Conservation (phyloP, 2,329 filamentous ascomycete genomes). For the Alternaria arbusti region DNA sequence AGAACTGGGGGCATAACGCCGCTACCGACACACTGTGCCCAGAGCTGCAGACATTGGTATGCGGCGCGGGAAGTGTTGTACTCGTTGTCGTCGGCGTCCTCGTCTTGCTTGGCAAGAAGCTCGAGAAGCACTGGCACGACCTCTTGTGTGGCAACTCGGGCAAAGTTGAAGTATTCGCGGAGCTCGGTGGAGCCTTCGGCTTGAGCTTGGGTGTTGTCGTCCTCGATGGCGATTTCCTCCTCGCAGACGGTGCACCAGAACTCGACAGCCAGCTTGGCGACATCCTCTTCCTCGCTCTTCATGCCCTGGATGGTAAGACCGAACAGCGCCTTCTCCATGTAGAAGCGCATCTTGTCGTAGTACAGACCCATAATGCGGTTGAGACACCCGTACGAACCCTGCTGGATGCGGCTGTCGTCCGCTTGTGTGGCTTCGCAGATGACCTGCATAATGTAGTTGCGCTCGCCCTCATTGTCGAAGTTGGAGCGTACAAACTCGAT, state of each 20-base stretch:
- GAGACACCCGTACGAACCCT: slow-evolving; percentile 93
- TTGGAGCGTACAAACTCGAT: slow-evolving; percentile 98
- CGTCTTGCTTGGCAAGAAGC: slow-evolving; percentile 94
- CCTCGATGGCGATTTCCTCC: slow-evolving; percentile 96
- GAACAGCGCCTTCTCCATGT: slow-evolving; percentile 99
- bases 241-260: slow-evolving; percentile 99
- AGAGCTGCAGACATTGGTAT: slow-evolving; percentile 95
- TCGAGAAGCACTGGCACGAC: slow-evolving; percentile 90
- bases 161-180: slow-evolving; percentile 95
- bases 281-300: slow-evolving; percentile 97
- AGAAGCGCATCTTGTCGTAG: slow-evolving; percentile 99
- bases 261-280: slow-evolving; percentile 96
- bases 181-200: slow-evolving; percentile 80
- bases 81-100: slow-evolving; percentile 95
- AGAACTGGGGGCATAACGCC: slow-evolving; percentile 87
- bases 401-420: slow-evolving; percentile 87
- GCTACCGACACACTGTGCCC: slow-evolving; percentile 86
- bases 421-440: slow-evolving; percentile 98
- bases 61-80: slow-evolving; percentile 95
- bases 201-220: slow-evolving; percentile 82
- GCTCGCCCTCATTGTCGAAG: slow-evolving; percentile 98
- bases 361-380: slow-evolving; percentile 99
- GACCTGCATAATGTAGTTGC: slow-evolving; percentile 99
- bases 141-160: slow-evolving; percentile 87
- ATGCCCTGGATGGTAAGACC: slow-evolving; percentile 97